Evolutionary conservation across 495 filamentous ascomycete species (phyloP).

Genomic region (Penicillium manginii): DNA sequence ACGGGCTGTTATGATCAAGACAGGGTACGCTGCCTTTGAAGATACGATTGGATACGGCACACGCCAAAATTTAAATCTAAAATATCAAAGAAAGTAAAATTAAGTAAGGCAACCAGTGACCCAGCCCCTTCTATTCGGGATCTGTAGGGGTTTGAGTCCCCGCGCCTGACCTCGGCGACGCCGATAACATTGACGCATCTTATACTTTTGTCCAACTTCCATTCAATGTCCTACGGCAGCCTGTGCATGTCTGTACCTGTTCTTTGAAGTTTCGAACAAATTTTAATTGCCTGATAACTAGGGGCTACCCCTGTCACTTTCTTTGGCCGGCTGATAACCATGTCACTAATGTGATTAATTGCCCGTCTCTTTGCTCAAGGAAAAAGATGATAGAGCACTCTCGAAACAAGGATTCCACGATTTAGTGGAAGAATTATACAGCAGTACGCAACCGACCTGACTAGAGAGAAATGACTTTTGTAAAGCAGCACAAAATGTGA

Average conservation of each 20-base stretch:
- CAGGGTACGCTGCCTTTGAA: neutral
- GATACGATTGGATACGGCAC: neutral
- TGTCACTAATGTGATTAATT: neutral
- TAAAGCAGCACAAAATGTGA: neutral
- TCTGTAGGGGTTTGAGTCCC: neutral
- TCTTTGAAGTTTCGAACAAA: neutral
- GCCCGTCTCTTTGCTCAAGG: neutral
- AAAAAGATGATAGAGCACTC: neutral
- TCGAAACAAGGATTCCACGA: neutral
- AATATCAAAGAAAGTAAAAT: neutral
- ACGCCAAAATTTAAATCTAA: neutral
- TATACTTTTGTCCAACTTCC: neutral
- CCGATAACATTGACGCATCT: neutral
- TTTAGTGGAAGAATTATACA: neutral
- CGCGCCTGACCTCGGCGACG: slow-evolving; percentile 1
- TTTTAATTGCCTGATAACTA: neutral
- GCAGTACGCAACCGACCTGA: neutral
- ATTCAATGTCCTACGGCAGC: neutral
- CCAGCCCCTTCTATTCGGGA: neutral
- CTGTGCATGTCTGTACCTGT: neutral
- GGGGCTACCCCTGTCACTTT: neutral
- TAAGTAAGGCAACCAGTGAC: neutral
- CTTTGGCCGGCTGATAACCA: neutral
- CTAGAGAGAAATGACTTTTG: neutral
- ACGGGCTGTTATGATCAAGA: neutral